Evolutionary conservation across 768 basidiomycete species (phyloP), one percentile per base, ranked within the genome.

Genomic region (Calvatia gigantea): DNA sequence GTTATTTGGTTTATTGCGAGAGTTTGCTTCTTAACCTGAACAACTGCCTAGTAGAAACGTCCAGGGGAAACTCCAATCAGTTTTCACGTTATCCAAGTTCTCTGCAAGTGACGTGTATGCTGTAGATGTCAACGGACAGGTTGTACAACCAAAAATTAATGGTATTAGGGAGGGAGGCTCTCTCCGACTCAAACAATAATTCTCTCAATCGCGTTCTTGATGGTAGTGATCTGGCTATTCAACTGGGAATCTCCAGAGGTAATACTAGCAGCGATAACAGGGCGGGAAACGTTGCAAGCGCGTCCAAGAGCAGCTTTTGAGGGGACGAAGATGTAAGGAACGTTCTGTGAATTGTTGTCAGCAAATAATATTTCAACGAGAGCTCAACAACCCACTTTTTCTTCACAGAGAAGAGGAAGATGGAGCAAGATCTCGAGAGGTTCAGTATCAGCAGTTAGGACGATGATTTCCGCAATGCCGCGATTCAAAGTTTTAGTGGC

Each of bases 401-500:
- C 97, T 72, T 99, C 97, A 67, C 97, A 99, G 25, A 99, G 80
- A 58, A 99, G 80, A 33, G 97, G 97, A 28, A 99, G 86, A 73
- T 99, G 97, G 60, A 99, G 83, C 52, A 99, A 75, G 71, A 99
- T 99, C 70, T 98, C 97, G 64, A 99, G 81, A 44, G 97, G 97
- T 71, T 98, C 95, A 28, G 96, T 98, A 66, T 99, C 94, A 52
- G 87, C 87, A 52, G 97, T 97, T 72, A 99, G 78, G 65, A 99
- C 85, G 73, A 98, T 94, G 74, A 99, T 91, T 74, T 99, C 97
- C 58, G 95, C 89, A 62, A 96, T 91, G 77, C 96, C 96, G 65
- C 96, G 91, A 72, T 98, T 98, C 60, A 98, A 83, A 17, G 94
- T 97, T 78, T 99, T 99, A 62, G 97, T 99, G 42, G 95, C 94